Evolutionary conservation across 768 basidiomycete species (phyloP), one percentile per base, ranked within the genome.

Genomic region (Collybiopsis luxurians): DNA sequence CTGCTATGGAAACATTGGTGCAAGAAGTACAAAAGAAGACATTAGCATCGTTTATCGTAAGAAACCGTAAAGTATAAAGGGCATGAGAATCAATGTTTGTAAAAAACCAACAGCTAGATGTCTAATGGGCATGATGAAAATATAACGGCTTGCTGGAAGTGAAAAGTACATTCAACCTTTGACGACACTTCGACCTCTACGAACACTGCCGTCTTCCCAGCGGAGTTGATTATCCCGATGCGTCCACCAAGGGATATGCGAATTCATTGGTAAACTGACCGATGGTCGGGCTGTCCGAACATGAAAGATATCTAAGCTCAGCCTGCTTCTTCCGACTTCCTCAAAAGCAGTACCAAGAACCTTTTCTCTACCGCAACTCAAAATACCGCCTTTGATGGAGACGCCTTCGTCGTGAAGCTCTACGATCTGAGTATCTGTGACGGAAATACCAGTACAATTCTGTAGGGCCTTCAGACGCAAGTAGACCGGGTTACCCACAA

Each of bases 271-370:
- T 42, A 53, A 42, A 13, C 27, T 36, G 19, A 39, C 39, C 9
- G 24, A 23, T 13, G 24, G 36, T 42, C 13, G 34, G 15, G 38
- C 27, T 11, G 38, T 30, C 10, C 26, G 23, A 26, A 40, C 38
- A 7, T 40, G 36, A 15, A 42, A 34, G 26, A 39, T 12, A 17
- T 53, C 43, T 15, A 53, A 12, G 27, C 54, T 43, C 9, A 55
- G 36, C 13, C 34, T 26, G 36, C 54, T 55, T 15, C 54, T 47
- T 23, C 54, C 54, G 1, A 47, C 34, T 4, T 55, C 54, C 54
- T 55, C 54, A 38, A 46, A 55, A 9, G 54, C 54, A n/a, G 34
- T 47, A 12, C 54, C 54, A 15, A 47, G 34, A 5, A 55, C 54
- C 36, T 55, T 55, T n/a, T 55, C 54, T 31, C 34, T 46, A 6